Base-by-base conservation (phyloP, 805 yeast species). In the Starmerella floris region DNA sequence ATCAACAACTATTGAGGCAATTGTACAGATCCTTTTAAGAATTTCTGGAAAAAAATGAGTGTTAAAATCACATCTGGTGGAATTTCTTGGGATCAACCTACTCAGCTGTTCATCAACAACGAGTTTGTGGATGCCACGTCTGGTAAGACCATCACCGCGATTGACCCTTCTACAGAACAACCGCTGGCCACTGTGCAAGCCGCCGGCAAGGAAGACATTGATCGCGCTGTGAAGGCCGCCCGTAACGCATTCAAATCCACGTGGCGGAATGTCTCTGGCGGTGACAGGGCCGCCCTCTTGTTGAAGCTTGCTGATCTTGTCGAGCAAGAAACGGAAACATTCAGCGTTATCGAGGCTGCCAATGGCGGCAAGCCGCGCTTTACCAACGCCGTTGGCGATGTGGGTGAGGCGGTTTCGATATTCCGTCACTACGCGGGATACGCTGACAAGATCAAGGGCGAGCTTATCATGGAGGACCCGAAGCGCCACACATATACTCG, bases 381-480 rank as follows among this genome's bases (percentile, higher is more conserved):
- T 37, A 73, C 77, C 59, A 45, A 45, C 39, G 74, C 93, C 22
- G 65, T 72, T 51, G 84, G 83, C 47, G 95, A 85, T 59, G 78
- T 87, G 45, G 76, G 68, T 31, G 70, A 80, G 49, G 74, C 78
- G 40, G 71, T 79, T 35, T 70, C 70, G 52, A 80, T 79, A 61
- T 64, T 83, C 61, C 76, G 88, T 65, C 78, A 85, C 51, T 78
- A 83, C 62, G 95, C 87, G 45, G 95, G 95, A 50, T 83, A 76
- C 76, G 83, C 94, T 56, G 95, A 84, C 66, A 85, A 87, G 69
- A 65, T 82, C 51, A 72, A 69, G 52, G 95, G 95, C 55, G 70
- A 76, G 51, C 63, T 77, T 45, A 72, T 83, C 45, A 83, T 83
- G 61, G 77, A 93, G 39, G 88, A 87, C 49, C 61, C 64, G 44